A percentile compares a stretch with the other conserved stretches of the same genome.
Evolutionary conservation across 2,329 filamentous ascomycete genomes (phyloP).

Genomic region (Fusarium coffeatum): DNA sequence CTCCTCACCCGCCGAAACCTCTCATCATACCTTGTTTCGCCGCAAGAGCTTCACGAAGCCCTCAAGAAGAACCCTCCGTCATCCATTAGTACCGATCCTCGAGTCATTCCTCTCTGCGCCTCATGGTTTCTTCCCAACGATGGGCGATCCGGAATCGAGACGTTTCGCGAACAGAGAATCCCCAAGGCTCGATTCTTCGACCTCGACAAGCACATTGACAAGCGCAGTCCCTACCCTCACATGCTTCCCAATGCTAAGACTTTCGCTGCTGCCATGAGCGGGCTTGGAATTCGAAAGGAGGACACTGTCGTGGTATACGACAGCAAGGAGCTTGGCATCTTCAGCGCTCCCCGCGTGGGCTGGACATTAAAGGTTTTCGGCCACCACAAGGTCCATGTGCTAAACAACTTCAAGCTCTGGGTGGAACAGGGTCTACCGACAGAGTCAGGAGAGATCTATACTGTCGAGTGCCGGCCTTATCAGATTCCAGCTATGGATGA

Average conservation of each 20-base stretch:
- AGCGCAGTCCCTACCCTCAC: slow-evolving; percentile 89
- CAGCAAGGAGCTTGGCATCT: slow-evolving; percentile 88
- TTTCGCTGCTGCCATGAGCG: slow-evolving; percentile 89
- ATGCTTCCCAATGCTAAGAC: slow-evolving; percentile 88
- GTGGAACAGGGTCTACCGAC: slow-evolving; percentile 83
- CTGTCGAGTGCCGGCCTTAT: slow-evolving; percentile 72
- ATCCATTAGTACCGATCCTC: slow-evolving; percentile 82
- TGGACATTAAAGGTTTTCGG: slow-evolving; percentile 95
- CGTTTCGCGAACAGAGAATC: slow-evolving; percentile 85
- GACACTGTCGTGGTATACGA: slow-evolving; percentile 97
- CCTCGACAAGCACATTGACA: slow-evolving; percentile 90
- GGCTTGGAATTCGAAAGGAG: slow-evolving; percentile 85
- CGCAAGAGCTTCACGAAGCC: slow-evolving; percentile 82
- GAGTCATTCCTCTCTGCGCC: slow-evolving; percentile 89
- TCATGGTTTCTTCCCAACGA: slow-evolving; percentile 98
- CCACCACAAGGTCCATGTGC: slow-evolving; percentile 85
- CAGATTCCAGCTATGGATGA: slow-evolving; percentile 71
- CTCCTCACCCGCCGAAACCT: slow-evolving; percentile 59
- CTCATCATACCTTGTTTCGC: slow-evolving; percentile 87
- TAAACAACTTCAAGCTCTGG: slow-evolving; percentile 98
- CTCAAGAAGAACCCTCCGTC: slow-evolving; percentile 84
- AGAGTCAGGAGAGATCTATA: slow-evolving; percentile 81
- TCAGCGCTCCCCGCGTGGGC: slow-evolving; percentile 90
- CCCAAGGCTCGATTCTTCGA: slow-evolving; percentile 96
- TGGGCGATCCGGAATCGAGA: slow-evolving; percentile 80